phyloP scores from a whole-genome alignment of 1,284 basidiomycete genomes.

The Boletus mariae region DNA sequence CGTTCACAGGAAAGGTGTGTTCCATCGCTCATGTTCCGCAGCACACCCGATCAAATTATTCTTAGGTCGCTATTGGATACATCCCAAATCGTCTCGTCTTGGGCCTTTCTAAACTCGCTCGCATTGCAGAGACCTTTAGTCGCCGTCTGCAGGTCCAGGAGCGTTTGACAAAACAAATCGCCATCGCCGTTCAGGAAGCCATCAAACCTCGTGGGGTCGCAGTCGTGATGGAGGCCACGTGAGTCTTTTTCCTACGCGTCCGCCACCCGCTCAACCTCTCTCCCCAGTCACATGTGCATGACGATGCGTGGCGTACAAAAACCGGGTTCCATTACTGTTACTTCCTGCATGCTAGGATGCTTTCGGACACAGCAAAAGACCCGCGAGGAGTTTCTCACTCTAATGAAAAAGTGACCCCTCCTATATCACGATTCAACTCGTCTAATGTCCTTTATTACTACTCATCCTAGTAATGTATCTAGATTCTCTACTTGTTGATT shows the following conservation, averaged over 20 bases:
- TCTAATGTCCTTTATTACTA: constrained; percentile 28
- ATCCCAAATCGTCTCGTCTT: constrained; percentile 96
- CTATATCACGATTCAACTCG: constrained; percentile 37
- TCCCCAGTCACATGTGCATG: constrained; percentile 95
- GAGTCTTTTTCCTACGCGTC: constrained; percentile 35
- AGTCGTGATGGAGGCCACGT: constrained; percentile 98
- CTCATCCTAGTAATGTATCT: constrained; percentile 20
- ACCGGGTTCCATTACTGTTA: constrained; percentile 92
- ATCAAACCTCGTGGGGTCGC: constrained; percentile 98
- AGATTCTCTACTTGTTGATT: constrained; percentile 12
- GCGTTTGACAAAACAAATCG: constrained; percentile 96
- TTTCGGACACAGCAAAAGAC: constrained; percentile 98
- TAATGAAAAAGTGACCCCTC: constrained; percentile 57
- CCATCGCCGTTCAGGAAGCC: constrained; percentile 94
- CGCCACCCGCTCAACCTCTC: constrained; percentile 12
- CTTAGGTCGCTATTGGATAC: constrained; percentile 77
- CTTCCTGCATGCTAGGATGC: constrained; percentile 98
- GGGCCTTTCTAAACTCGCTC: constrained; percentile 94
- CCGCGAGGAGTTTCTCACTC: constrained; percentile 88
- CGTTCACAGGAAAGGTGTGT: constrained; percentile 93
- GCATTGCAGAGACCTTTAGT: constrained; percentile 97
- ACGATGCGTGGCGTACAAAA: constrained; percentile 99
- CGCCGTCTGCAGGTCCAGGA: constrained; percentile 97
- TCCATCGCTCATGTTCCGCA: constrained; percentile 16
- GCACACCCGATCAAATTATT: constrained; percentile 17